Evolutionary conservation across 169 alveolate species (phyloP), one percentile per base, ranked within the genome.

Genomic region (Eimeria sp.): DNA sequence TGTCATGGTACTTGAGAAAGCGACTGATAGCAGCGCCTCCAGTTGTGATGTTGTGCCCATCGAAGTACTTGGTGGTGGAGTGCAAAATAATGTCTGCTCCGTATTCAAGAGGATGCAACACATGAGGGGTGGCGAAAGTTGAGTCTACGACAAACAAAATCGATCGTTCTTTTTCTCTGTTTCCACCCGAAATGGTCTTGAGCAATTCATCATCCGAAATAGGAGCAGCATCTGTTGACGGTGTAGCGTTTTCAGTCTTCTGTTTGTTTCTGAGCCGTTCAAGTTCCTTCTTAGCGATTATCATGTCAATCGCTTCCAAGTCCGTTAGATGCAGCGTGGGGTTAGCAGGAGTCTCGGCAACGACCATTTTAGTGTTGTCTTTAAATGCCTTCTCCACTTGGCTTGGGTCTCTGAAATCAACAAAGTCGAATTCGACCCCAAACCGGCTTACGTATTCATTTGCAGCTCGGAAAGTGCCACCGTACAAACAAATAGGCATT

Each of bases 71-170:
- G 94, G 98, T 97, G 82, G 97, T 73, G 78, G 97, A 95, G 84
- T 96, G 97, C 58, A 97, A 75, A 63, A 92, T 87, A 34, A 91
- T 57, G 30, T 94, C 96, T n/a, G 95, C 97, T 2, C 98, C 98
- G 72, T 92, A 75, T 86, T 96, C 97, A 63, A 97, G 92, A 18
- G 97, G 98, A 25, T 92, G 95, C 89, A 95, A 72, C 54, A 96
- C 83, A 57, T 76, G 91, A 25, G 98, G 98, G 13, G 98, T 96
- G 34, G 98, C 98, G 89, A 97, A 97, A 30, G 98, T 97, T 78
- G 97, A 95, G 78, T 97, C 98, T 63, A 95, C 95, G 18, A 96
- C 97, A 63, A 45, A 61, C 63, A 65, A 22, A 82, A 40, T 18
- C 22, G 61, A 5, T 43, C 83, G 58, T 20, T 45, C 63, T 22